phyloP scores from a whole-genome alignment of 495 filamentous ascomycete species.

The Penicillium samsonianum region DNA sequence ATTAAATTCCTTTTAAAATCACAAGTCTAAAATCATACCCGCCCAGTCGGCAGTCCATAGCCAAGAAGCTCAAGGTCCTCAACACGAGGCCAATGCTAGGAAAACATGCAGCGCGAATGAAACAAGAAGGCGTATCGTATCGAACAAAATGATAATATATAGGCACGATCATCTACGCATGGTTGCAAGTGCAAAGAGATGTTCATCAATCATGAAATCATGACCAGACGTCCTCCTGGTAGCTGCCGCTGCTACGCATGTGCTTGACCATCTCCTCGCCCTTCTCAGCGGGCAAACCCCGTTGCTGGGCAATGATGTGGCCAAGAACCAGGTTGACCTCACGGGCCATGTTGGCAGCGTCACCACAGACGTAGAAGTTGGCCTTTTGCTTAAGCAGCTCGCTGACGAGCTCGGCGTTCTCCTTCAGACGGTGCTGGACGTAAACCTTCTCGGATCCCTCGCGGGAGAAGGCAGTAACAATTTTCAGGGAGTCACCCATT shows the following conservation, averaged over 20 bases:
- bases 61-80: background rate
- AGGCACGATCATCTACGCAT: constrained; percentile 39
- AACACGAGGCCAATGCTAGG: constrained; percentile 23
- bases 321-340: constrained; percentile 87
- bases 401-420: constrained; percentile 81
- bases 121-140: constrained; percentile 12
- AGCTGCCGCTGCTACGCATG: constrained; percentile 90
- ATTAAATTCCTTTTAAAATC: constrained; percentile 18
- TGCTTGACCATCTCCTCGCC: constrained; percentile 95
- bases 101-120: constrained; percentile 32
- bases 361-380: constrained; percentile 98
- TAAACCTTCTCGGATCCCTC: constrained; percentile 84
- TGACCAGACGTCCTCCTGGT: constrained; percentile 97
- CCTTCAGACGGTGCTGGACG: constrained; percentile 89
- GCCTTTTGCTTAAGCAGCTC: constrained; percentile 84
- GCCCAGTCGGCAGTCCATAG: background rate
- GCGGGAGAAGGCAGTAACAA: constrained; percentile 92
- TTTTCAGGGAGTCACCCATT: constrained; percentile 81
- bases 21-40: constrained; percentile 18
- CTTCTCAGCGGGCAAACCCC: constrained; percentile 77
- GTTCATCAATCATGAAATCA: constrained; percentile 41
- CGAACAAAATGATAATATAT: constrained; percentile 35
- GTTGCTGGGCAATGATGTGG: constrained; percentile 80
- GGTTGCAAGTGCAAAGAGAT: constrained; percentile 27
- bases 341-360: constrained; percentile 97